Evolutionary conservation across 176 grass and related monocot genomes (phyloP).

Genomic region (Lolium perenne): DNA sequence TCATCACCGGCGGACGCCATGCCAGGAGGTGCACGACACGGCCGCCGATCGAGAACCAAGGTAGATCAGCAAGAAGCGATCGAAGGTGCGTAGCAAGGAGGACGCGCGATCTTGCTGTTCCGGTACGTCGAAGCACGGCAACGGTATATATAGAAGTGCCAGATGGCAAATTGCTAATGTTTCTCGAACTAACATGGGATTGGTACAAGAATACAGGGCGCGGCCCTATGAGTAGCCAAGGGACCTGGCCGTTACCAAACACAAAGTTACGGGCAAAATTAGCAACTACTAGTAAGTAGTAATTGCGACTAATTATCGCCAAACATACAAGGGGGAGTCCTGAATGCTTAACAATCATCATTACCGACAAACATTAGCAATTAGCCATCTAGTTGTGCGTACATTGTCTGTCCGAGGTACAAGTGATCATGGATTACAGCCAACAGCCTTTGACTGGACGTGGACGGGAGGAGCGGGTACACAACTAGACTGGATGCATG

Average conservation of each 20-base stretch:
- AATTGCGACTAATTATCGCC: neutral
- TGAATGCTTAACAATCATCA: neutral
- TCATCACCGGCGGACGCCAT: slow-evolving; percentile 18
- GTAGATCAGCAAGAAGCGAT: neutral
- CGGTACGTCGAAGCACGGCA: slow-evolving; percentile 5
- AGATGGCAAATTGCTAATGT: neutral
- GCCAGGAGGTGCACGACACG: neutral
- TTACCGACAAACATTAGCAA: neutral
- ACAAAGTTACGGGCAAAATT: neutral
- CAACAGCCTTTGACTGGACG: neutral
- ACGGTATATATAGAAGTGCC: neutral
- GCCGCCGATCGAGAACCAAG: neutral
- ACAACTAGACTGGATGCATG: neutral
- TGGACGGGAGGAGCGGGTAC: neutral
- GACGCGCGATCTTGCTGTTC: neutral
- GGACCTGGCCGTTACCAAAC: neutral
- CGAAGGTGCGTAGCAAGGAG: neutral
- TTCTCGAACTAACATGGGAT: neutral
- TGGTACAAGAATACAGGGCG: too few species aligned
- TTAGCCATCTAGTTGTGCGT: too few species aligned
- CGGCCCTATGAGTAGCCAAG: neutral
- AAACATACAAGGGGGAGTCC: neutral
- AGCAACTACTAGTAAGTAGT: neutral
- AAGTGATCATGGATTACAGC: neutral
- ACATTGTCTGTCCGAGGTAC: neutral